phyloP scores from a whole-genome alignment of 2,329 filamentous ascomycete genomes.

The Xylaria sp. region DNA sequence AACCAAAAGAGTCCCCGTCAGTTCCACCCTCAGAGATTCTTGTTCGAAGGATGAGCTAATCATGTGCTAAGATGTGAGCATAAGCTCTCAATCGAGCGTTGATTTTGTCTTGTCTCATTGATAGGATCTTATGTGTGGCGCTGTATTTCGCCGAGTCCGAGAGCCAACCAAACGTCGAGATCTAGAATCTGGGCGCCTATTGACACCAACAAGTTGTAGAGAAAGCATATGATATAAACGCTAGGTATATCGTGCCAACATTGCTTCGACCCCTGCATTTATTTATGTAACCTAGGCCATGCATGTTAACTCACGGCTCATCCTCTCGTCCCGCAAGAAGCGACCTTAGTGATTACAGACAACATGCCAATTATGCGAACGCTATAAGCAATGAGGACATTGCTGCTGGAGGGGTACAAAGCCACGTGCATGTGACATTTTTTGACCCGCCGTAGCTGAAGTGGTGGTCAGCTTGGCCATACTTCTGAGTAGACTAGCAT shows the following conservation, averaged over 20 bases:
- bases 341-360: slow-evolving; percentile 1
- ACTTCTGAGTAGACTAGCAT: background rate
- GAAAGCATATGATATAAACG: slow-evolving; percentile 1
- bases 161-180: slow-evolving; percentile 7
- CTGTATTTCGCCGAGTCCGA: slow-evolving; percentile 21
- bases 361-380: slow-evolving; percentile 10
- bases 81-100: slow-evolving; percentile 8
- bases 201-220: background rate
- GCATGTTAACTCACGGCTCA: background rate
- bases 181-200: background rate
- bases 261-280: background rate
- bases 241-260: slow-evolving; percentile 10
- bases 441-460: slow-evolving; percentile 25
- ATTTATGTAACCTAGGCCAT: slow-evolving; percentile 8
- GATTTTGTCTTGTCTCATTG: slow-evolving; percentile 1
- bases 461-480: slow-evolving; percentile 28
- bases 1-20: background rate
- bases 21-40: slow-evolving; percentile 8
- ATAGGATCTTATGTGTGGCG: slow-evolving; percentile 22
- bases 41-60: slow-evolving; percentile 31
- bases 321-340: slow-evolving; percentile 11
- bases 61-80: slow-evolving; percentile 29
- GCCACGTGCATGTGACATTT: slow-evolving; percentile 30
- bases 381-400: slow-evolving; percentile 9
- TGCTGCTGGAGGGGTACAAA: background rate